Base-by-base conservation (phyloP, 805 yeast species). In the Candida germanica region DNA sequence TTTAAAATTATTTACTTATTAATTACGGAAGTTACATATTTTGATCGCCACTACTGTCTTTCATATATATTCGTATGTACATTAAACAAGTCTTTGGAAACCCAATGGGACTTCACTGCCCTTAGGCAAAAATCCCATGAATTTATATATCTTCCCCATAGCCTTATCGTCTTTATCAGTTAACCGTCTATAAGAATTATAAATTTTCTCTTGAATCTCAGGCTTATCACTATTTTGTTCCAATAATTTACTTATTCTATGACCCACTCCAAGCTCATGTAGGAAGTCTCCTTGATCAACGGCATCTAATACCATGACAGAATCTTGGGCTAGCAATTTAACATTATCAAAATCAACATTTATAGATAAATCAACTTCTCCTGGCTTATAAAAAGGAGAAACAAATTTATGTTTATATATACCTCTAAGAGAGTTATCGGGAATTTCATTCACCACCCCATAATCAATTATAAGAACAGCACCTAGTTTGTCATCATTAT, bases 131-230 rank as follows among this genome's bases (percentile, higher is more conserved):
- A 82, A 58, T 2, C 80, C 83, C 64, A 85, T 54, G 32, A 83
- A 82, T 54, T 86, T 86, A 56, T 86, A 86, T 4, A 80, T 64
- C 47, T 72, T 75, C 2, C 95, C 95, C 95, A 86, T 87, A 2
- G 75, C 71, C 26, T 71, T 66, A 6, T 73, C 73, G 15, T 76
- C 74, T 29, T 75, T 73, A 27, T 76, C 82, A 2, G 82, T 79
- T 29, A 86, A 63, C 40, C 95, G 68, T 20, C 67, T 56, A 52
- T 83, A 85, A 0, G 85, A 71, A 14, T 66, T 58, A 34, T 70
- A 68, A 4, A 87, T 66, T 34, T 75, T 67, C 30, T 76, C 73
- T 48, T 69, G 73, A 27, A 68, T 67, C 13, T 75, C 75, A 14
- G 60, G 62, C 28, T 66, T 51, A 19, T 57, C 52, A 4, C 51